These are phyloP conservation scores for Cenchrus americanus DNA, from an alignment of 176 grass and related monocot genomes.

Conservation along the genomic window DNA sequence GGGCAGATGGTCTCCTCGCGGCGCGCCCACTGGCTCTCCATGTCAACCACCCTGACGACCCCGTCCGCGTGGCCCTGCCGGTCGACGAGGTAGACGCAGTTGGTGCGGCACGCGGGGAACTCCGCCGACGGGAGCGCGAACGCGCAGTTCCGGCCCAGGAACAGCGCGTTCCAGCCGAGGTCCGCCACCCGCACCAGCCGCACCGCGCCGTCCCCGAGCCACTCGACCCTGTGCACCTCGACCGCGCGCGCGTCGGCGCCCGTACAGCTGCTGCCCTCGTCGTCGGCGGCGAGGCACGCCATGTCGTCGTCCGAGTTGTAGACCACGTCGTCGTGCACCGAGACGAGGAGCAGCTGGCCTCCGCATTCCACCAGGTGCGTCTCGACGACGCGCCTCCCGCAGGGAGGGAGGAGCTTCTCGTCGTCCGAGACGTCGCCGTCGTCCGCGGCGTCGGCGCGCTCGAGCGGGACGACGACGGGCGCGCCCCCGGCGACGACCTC, in stretches of 20 bases:
- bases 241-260: not conserved
- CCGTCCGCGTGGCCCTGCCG: slow-evolving; percentile 52
- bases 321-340: slow-evolving; percentile 27
- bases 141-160: slow-evolving; percentile 45
- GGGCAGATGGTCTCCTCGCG: slow-evolving; percentile 34
- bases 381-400: slow-evolving; percentile 15
- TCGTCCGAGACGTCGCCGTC: slow-evolving; percentile 11
- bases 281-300: not conserved
- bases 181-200: slow-evolving; percentile 9
- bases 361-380: slow-evolving; percentile 52
- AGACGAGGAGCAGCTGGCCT: slow-evolving; percentile 41
- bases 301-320: slow-evolving; percentile 40
- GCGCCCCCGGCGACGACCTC: not conserved
- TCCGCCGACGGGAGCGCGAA: slow-evolving; percentile 47
- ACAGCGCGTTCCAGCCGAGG: slow-evolving; percentile 31
- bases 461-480: slow-evolving; percentile 35
- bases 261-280: not conserved
- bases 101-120: slow-evolving; percentile 47
- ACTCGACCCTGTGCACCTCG: slow-evolving; percentile 48
- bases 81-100: slow-evolving; percentile 56
- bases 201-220: not conserved
- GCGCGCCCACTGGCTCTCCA: not conserved
- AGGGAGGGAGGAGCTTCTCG: not conserved
- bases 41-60: slow-evolving; percentile 41
- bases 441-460: slow-evolving; percentile 5